Evolutionary conservation across 2,329 filamentous ascomycete species (phyloP).

Genomic region (Setomelanomma holmii): DNA sequence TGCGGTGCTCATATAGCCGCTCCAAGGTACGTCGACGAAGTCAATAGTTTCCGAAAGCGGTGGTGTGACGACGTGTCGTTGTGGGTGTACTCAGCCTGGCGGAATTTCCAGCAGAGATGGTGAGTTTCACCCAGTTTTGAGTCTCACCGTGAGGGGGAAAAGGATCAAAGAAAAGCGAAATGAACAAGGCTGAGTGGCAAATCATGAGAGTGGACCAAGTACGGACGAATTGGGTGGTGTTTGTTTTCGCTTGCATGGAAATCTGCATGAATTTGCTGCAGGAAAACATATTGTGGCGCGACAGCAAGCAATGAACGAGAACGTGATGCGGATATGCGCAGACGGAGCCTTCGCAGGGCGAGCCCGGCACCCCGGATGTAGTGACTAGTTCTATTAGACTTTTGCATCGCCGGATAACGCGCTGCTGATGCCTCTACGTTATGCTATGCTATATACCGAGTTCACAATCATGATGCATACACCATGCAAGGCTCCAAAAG

Average conservation of each 20-base stretch:
- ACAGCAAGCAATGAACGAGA: not conserved
- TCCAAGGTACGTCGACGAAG: no score
- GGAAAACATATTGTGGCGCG: not conserved
- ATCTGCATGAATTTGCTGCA: not conserved
- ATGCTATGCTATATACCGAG: not conserved
- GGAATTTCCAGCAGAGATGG: no score
- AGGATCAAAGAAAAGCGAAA: no score
- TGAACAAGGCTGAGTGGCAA: no score
- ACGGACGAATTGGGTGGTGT: not conserved
- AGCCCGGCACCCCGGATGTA: not conserved
- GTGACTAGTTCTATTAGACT: slow-evolving; percentile 3
- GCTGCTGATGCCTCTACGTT: not conserved
- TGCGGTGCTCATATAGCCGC: no score
- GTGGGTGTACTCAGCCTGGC: no score
- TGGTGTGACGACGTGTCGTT: no score
- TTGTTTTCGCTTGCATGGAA: no score
- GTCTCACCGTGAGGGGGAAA: no score
- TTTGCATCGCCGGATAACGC: not conserved
- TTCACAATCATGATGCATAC: not conserved
- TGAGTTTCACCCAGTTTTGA: no score
- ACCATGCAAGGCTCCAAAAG: not conserved
- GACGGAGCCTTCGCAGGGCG: not conserved
- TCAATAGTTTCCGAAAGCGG: no score
- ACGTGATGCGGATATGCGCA: not conserved
- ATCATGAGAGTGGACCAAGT: slow-evolving; percentile 1